Evolutionary conservation across 176 grass and related monocot species (phyloP).

Genomic region (Canna indica): DNA sequence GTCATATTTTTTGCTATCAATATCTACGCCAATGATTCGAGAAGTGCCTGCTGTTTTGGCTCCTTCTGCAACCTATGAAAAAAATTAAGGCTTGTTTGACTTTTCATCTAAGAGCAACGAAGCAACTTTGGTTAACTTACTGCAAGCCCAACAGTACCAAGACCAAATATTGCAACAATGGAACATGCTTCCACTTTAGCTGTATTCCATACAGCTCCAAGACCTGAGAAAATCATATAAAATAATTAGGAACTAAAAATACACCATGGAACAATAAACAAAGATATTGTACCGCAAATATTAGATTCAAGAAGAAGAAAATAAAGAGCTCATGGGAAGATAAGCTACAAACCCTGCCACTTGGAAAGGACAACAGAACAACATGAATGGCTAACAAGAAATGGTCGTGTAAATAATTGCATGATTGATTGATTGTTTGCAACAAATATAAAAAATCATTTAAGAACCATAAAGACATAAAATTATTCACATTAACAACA

Average conservation of each 20-base stretch:
- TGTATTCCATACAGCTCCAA: conserved; percentile 98
- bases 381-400: no score
- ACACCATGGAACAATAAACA: not conserved
- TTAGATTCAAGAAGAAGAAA: not conserved
- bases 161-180: conserved; percentile 88
- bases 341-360: no score
- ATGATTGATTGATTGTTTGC: no score
- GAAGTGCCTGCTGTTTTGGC: conserved; percentile 83
- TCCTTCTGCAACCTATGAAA: conserved; percentile 74
- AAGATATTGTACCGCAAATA: not conserved
- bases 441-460: no score
- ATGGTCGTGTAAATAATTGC: no score
- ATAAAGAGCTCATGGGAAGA: not conserved
- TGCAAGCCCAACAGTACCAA: conserved; percentile 91
- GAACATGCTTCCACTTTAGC: conserved; percentile 90
- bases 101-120: not conserved
- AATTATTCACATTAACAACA: no score
- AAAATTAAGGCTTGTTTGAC: not conserved
- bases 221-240: conserved; percentile 31
- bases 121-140: conserved; percentile 42
- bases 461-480: no score
- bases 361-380: no score
- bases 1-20: conserved; percentile 91
- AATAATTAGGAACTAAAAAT: not conserved
- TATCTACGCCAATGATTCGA: conserved; percentile 89